These are phyloP conservation scores for Solanum pimpinellifolium DNA, from an alignment of 257 asterid genomes.

Conservation along the genomic window DNA sequence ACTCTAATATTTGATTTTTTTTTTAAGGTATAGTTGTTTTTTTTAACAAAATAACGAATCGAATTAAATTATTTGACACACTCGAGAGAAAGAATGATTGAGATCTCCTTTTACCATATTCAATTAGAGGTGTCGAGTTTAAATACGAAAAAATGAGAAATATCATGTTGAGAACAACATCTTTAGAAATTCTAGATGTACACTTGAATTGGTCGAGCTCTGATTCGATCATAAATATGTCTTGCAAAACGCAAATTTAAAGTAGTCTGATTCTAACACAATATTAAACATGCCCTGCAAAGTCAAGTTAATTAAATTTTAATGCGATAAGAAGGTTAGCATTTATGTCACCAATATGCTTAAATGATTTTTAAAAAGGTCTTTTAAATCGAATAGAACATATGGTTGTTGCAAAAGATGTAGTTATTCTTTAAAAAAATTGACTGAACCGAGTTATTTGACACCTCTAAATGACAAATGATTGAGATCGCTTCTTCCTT, in stretches of 20 bases:
- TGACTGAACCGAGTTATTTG: accelerated
- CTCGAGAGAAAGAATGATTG: neutral
- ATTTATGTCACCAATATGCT: neutral
- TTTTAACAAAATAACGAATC: no score
- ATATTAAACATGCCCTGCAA: no score
- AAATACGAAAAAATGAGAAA: no score
- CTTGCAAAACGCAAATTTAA: no score
- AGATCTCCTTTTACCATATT: no score
- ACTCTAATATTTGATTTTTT: neutral
- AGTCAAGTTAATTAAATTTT: no score
- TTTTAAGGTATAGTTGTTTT: neutral
- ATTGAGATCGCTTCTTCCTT: neutral
- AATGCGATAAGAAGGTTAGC: neutral
- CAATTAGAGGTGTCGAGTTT: no score
- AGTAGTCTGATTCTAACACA: no score
- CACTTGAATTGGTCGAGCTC: neutral
- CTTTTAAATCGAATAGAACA: neutral
- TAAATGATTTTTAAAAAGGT: no score
- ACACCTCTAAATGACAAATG: neutral
- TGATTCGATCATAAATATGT: no score
- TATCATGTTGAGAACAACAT: no score
- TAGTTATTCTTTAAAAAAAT: no score
- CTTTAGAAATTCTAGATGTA: neutral
- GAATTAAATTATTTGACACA: neutral
- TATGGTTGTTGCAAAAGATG: accelerated